Evolutionary conservation across 1,284 basidiomycete genomes (phyloP), one percentile per base, ranked within the genome.

Genomic region (Coniferiporia weirii): DNA sequence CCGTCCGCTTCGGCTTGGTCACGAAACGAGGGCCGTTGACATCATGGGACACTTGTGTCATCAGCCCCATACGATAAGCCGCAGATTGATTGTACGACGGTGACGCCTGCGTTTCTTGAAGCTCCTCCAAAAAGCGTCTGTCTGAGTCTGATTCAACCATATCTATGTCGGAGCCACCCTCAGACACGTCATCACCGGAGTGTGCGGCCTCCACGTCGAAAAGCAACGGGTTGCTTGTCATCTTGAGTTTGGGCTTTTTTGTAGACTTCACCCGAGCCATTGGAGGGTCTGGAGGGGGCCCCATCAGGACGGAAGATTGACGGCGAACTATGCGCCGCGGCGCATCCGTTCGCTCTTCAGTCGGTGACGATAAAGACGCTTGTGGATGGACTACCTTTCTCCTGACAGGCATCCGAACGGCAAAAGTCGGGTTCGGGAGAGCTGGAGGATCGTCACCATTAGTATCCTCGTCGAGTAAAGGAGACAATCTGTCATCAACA

Each of bases 171-270:
- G 83, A 85, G 0, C 73, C 75, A 56, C 89, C 83, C 62, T 76
- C 79, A 65, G 84, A 87, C 59, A 78, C 77, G 66, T 93, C 91
- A 63, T 91, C 89, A 20, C 91, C 92, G 15, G 89, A 91, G 66
- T 93, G 89, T 27, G 74, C 74, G 0, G 91, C 89, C 71, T 84
- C 87, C 54, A 80, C 76, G 65, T 87, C 85, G 60, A 85, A 77
- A 72, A 9, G 74, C 75, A 65, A 84, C 83, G 64, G 72, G 68
- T 54, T 75, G 75, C 63, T 71, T 72, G 66, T 59, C 63, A 73
- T 71, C 40, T 67, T 64, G 54, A 74, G 70, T 56, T 67, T 71
- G 45, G 68, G 67, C 61, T 73, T 73, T 57, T 65, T 67, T 58
- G 70, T 74, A 66, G 71, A 76, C n/a, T 70, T 15, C 60, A 51